Percentiles rank a stretch among this genome's conserved stretches.
phyloP scores from a whole-genome alignment of 495 filamentous ascomycete genomes.

The Aspergillus wentii region DNA sequence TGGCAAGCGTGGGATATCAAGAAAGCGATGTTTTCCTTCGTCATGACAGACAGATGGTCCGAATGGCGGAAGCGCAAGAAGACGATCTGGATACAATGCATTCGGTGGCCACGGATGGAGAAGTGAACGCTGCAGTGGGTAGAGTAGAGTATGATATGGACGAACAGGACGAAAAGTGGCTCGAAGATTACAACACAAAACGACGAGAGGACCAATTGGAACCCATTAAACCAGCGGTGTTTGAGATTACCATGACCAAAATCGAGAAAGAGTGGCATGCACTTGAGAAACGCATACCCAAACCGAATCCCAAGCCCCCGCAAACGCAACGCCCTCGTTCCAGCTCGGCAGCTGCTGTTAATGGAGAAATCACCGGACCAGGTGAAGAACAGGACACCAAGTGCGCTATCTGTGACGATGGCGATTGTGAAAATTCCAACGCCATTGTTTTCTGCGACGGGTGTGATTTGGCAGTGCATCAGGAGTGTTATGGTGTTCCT shows the following conservation, averaged over 20 bases:
- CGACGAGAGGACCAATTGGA: constrained; percentile 68
- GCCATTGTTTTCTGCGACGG: constrained; percentile 99
- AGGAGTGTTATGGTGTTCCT: constrained; percentile 98
- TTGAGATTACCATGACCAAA: constrained; percentile 96
- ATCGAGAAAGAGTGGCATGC: constrained; percentile 99
- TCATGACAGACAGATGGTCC: constrained; percentile 71
- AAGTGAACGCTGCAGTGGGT: constrained; percentile 56
- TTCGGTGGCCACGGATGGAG: constrained; percentile 54
- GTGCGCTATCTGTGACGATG: constrained; percentile 96
- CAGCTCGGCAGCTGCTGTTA: constrained; percentile 87
- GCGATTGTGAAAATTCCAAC: constrained; percentile 99
- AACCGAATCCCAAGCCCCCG: constrained; percentile 90
- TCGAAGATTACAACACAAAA: constrained; percentile 75
- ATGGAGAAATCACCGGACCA: constrained; percentile 72
- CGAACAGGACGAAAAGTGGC: constrained; percentile 96
- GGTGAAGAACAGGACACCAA: constrained; percentile 97
- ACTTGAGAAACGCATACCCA: constrained; percentile 92
- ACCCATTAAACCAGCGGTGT: constrained; percentile 82
- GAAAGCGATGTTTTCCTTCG: constrained; percentile 83
- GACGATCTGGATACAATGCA: constrained; percentile 72
- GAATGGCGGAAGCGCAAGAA: constrained; percentile 71
- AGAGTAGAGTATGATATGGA: constrained; percentile 99
- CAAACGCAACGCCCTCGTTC: constrained; percentile 87
- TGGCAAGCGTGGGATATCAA: constrained; percentile 94
- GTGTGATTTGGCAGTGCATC: constrained; percentile 95